These are phyloP conservation scores for Pterula multifida DNA, from an alignment of 1,284 basidiomycete species.

Conservation along the genomic window DNA sequence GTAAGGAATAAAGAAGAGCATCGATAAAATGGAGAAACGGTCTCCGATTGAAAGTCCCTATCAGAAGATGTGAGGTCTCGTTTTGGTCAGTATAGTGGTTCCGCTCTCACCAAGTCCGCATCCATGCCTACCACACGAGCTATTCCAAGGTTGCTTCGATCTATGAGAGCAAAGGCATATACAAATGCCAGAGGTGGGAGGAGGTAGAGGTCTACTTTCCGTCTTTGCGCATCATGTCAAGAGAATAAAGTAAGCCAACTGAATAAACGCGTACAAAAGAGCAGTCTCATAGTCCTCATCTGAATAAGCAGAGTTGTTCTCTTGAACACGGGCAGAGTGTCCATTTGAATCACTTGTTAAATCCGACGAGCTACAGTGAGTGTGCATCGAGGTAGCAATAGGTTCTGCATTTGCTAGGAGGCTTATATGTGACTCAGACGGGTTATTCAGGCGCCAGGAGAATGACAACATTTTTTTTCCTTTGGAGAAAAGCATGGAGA, in stretches of 20 bases:
- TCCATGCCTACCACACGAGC: conserved; percentile 2
- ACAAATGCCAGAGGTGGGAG: background rate
- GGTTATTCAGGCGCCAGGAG: background rate
- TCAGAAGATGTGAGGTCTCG: background rate
- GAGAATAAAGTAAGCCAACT: background rate
- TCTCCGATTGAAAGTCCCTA: conserved; percentile 16
- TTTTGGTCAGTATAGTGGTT: too few species aligned
- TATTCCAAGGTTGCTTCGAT: conserved; percentile 2
- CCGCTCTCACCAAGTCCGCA: background rate
- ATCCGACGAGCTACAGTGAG: background rate
- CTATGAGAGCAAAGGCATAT: conserved; percentile 2
- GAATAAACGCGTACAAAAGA: background rate
- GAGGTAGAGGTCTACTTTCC: background rate
- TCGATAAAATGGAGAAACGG: conserved; percentile 32
- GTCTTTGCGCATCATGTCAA: background rate
- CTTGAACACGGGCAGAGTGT: background rate
- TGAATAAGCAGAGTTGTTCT: background rate
- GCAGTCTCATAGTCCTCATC: background rate
- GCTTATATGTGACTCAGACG: background rate
- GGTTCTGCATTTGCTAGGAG: background rate
- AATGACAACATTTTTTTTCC: background rate
- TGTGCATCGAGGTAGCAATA: background rate
- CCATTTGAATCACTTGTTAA: too few species aligned
- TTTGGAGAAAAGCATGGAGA: background rate
- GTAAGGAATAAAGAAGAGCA: conserved; percentile 29